These are phyloP conservation scores for Drosera capensis DNA, from an alignment of 148 eudicot genomes.

Conservation along the genomic window DNA sequence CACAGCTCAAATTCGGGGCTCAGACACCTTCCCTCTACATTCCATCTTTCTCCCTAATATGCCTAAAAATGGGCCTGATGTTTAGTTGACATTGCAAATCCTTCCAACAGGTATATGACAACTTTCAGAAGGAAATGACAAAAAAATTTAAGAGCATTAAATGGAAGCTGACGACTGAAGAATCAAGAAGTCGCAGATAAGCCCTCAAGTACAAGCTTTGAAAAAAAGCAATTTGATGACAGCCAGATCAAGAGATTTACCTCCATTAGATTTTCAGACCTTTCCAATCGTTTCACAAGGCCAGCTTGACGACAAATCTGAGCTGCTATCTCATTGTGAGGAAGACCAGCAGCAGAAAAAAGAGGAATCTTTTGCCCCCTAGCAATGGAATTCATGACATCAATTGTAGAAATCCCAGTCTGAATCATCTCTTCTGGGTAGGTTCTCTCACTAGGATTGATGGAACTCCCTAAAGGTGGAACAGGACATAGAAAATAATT, in stretches of 20 bases:
- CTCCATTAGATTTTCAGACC: constrained; percentile 44
- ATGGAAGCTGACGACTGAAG: too few species aligned
- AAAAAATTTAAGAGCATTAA: too few species aligned
- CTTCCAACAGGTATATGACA: too few species aligned
- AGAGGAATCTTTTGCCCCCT: constrained; percentile 79
- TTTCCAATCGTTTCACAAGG: constrained; percentile 64
- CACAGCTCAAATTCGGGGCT: too few species aligned
- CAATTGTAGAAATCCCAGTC: constrained; percentile 65
- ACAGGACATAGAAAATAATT: constrained; percentile 2
- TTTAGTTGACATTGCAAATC: too few species aligned
- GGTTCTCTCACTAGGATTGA: constrained; percentile 69
- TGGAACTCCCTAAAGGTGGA: constrained; percentile 73
- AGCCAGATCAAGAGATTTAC: constrained; percentile 14
- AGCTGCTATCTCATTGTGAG: constrained; percentile 77
- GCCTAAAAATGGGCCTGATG: too few species aligned
- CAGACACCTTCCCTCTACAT: too few species aligned
- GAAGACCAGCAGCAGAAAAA: constrained; percentile 81
- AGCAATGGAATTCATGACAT: constrained; percentile 80
- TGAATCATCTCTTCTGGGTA: constrained; percentile 87
- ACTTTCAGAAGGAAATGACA: too few species aligned
- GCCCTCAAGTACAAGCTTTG: too few species aligned
- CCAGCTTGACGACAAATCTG: constrained; percentile 85
- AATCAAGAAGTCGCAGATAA: too few species aligned
- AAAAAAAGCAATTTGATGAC: background rate
- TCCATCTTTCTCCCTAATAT: too few species aligned